Base-by-base conservation (phyloP, 2,329 filamentous ascomycete genomes). In the Curvularia lunata region DNA sequence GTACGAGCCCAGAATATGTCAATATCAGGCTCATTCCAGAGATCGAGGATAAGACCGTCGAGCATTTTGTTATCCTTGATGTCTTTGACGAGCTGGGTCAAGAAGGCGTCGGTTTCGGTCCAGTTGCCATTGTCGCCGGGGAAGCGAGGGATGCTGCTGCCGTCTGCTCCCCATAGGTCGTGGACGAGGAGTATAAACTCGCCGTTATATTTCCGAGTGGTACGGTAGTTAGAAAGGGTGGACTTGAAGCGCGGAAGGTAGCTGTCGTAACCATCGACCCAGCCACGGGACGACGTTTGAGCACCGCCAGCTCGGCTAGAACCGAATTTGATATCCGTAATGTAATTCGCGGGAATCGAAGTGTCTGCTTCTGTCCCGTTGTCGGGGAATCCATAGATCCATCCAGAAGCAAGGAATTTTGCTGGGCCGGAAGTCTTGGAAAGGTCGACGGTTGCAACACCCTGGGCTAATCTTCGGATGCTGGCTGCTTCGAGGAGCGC, bases 1-100 rank as follows among this genome's bases (percentile, higher is more conserved):
- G 59, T 46, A 3, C 79, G 69, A 7, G 54, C 55, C 69, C 77
- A 78, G 74, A 81, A 83, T 45, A 66, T 69, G 4, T 10, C 42
- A 9, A 61, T 62, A 4, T 84, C 82, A 0, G 83, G 81, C 68
- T 85, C 83, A 54, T 85, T 85, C 83, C 83, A 85, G 34, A 84
- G 78, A 50, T 85, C 83, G 9, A 81, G 69, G 0, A 81, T 72
- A 0, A 85, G 61, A 0, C 74, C 77, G 0, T 70, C 62, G 4
- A 74, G 57, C 64, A 75, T 74, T 42, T 71, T 52, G 47, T 80
- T 80, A 2, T 66, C 69, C 23, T 73, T 75, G 10, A 80, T 69
- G 49, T 75, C 79, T 1, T 66, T 65, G 23, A 80, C 68, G 3
- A 80, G 66, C 21, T 75, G 74, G 0, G 74, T 69, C 1, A 83